These are phyloP conservation scores for Oryza rufipogon DNA, from an alignment of 176 grass and related monocot genomes.

Conservation along the genomic window DNA sequence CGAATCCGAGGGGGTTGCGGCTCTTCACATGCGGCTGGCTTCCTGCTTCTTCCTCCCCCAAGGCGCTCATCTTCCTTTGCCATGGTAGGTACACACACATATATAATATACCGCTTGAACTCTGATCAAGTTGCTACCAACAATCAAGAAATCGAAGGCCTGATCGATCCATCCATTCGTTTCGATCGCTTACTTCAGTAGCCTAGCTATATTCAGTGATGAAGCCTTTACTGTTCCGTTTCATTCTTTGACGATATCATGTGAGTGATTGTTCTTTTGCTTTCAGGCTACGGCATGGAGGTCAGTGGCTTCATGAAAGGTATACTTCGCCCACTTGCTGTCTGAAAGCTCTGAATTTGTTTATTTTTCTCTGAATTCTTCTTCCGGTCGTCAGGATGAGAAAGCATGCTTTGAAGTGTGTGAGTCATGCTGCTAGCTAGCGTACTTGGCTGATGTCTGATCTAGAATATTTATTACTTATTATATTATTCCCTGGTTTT, in stretches of 20 bases:
- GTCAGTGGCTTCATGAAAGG: conserved; percentile 94
- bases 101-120: no score
- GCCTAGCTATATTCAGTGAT: no score
- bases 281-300: conserved; percentile 93
- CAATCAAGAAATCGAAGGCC: not conserved
- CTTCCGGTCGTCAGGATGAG: not conserved
- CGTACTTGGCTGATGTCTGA: not conserved
- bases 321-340: conserved; percentile 23
- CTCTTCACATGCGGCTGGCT: conserved; percentile 95
- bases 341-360: not conserved
- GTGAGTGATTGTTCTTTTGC: not conserved
- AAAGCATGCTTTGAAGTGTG: not conserved
- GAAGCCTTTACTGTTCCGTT: no score
- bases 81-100: conserved; percentile 66
- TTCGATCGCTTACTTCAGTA: not conserved
- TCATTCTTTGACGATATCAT: no score
- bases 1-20: conserved; percentile 67
- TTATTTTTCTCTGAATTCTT: not conserved
- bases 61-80: conserved; percentile 95
- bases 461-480: not conserved
- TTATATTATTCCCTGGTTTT: not conserved
- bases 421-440: not conserved
- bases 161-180: not conserved
- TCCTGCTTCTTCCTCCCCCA: conserved; percentile 61
- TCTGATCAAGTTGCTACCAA: no score